phyloP scores from a whole-genome alignment of 2,329 filamentous ascomycete species.

The Pseudogymnoascus sp. region DNA sequence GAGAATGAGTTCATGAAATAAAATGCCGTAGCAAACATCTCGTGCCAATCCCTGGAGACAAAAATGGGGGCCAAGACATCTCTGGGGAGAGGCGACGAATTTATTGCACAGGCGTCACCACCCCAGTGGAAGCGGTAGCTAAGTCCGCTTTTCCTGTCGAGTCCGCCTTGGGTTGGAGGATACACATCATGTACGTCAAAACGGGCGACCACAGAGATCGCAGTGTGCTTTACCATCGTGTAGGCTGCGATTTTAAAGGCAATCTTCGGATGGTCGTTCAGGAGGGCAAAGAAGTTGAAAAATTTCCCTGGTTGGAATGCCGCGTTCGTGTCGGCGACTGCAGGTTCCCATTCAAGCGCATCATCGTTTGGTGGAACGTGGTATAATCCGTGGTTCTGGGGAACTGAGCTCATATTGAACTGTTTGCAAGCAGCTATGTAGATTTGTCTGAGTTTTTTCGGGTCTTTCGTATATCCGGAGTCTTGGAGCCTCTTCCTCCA shows the following conservation, averaged over 20 bases:
- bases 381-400: background rate
- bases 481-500: background rate
- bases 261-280: background rate
- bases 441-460: background rate
- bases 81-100: background rate
- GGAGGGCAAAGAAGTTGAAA: background rate
- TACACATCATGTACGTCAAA: background rate
- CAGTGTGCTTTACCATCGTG: background rate
- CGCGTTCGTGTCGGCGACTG: background rate
- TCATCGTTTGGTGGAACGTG: background rate
- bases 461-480: background rate
- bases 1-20: background rate
- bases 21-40: background rate
- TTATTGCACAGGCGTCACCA: background rate
- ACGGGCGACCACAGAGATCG: background rate
- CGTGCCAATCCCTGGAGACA: background rate
- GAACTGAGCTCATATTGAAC: background rate
- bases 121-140: background rate
- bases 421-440: background rate
- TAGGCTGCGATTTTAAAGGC: background rate
- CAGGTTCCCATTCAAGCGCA: background rate
- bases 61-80: background rate
- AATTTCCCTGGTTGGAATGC: background rate
- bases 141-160: background rate
- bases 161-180: background rate